Conservation (phyloP, 805 yeast genomes). For the Hanseniaspora mollemarum region DNA sequence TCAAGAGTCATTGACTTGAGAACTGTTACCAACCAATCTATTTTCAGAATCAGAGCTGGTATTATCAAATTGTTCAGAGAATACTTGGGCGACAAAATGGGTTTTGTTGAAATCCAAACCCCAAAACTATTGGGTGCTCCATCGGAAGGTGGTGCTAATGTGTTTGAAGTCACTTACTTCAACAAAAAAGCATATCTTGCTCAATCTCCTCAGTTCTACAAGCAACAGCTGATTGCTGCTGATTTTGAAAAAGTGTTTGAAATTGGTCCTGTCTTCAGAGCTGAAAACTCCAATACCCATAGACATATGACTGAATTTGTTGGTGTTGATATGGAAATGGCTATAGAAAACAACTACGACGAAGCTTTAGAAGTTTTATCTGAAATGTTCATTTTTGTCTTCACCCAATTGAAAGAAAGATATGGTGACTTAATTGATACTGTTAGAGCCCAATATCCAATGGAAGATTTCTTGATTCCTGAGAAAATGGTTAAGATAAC, state of each 20-base stretch:
- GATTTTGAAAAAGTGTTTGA: conserved; percentile 95
- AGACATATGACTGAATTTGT: conserved; percentile 98
- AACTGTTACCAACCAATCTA: conserved; percentile 95
- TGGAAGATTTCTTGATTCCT: conserved; percentile 93
- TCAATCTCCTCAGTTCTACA: conserved; percentile 95
- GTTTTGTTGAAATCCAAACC: conserved; percentile 86
- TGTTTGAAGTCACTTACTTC: conserved; percentile 86
- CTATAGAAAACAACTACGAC: conserved; percentile 95
- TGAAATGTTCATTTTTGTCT: conserved; percentile 78
- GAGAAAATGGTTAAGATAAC: conserved; percentile 80
- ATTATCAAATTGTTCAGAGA: conserved; percentile 83
- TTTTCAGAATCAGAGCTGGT: conserved; percentile 85
- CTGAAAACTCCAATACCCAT: conserved; percentile 97
- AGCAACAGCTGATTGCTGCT: conserved; percentile 95
- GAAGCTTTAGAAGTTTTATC: conserved; percentile 59
- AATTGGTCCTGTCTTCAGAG: conserved; percentile 96
- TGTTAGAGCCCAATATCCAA: conserved; percentile 91
- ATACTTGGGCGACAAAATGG: conserved; percentile 46
- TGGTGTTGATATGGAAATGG: conserved; percentile 96
- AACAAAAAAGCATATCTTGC: conserved; percentile 88
- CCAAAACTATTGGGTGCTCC: conserved; percentile 94
- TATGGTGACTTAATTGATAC: conserved; percentile 73
- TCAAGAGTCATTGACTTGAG: conserved; percentile 92
- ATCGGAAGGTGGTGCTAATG: conserved; percentile 96
- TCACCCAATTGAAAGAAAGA: conserved; percentile 68